Percentiles rank a stretch among this genome's conserved stretches.
Conservation (phyloP, 345 rosid species). For the Ceriops zippeliana region DNA sequence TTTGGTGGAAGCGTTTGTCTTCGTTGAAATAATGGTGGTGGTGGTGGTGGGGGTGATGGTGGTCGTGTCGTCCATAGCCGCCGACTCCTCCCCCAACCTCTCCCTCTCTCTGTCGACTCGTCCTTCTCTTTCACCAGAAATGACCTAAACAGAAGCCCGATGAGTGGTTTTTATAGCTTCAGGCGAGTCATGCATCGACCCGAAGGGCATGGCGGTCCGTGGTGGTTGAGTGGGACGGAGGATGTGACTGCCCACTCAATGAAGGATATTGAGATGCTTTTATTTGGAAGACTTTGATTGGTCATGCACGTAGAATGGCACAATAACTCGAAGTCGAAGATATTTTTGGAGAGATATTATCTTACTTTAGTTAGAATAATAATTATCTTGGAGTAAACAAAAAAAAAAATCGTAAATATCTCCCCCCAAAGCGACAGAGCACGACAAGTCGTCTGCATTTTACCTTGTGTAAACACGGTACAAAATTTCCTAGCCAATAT, state of each 20-base stretch:
- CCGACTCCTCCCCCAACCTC: background rate
- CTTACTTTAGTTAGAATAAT: too few species aligned
- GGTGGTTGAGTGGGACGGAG: background rate
- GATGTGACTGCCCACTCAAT: background rate
- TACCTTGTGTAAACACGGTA: too few species aligned
- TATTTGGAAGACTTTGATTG: background rate
- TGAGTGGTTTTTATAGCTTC: background rate
- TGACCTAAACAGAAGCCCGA: background rate
- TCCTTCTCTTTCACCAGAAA: background rate
- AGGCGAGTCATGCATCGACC: background rate
- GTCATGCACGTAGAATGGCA: background rate
- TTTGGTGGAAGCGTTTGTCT: background rate
- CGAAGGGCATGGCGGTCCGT: background rate
- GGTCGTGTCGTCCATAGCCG: conserved; percentile 9
- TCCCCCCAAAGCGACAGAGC: too few species aligned
- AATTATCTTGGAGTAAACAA: too few species aligned
- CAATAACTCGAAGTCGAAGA: too few species aligned
- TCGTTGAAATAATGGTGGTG: conserved; percentile 4
- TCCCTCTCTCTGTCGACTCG: background rate
- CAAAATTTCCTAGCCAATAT: too few species aligned
- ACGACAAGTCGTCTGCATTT: too few species aligned
- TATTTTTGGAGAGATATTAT: too few species aligned
- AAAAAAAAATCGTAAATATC: too few species aligned
- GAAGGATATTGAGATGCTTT: background rate
- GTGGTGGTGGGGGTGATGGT: conserved; percentile 11